phyloP scores from a whole-genome alignment of 768 basidiomycete species.

The Tulasnella calospora region DNA sequence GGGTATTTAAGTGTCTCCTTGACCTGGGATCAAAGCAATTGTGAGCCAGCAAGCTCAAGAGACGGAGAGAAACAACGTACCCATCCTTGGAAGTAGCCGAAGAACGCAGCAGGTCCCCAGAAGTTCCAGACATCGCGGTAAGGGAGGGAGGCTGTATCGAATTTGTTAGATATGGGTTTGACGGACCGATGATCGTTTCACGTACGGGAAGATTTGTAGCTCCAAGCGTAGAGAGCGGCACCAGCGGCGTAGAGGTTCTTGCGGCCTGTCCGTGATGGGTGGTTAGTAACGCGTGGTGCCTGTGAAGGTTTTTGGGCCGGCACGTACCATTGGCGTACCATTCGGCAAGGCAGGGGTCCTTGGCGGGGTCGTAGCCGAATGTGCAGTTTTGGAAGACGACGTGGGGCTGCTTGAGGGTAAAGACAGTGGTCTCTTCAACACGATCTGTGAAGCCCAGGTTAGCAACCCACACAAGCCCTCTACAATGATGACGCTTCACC shows the following conservation, averaged over 20 bases:
- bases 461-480: background rate
- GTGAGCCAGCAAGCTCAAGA: background rate
- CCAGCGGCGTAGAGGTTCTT: slow-evolving; percentile 20
- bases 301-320: background rate
- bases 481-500: background rate
- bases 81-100: background rate
- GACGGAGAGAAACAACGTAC: background rate
- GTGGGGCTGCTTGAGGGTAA: background rate
- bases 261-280: background rate
- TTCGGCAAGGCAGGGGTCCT: slow-evolving; percentile 13
- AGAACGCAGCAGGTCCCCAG: slow-evolving; percentile 13
- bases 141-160: background rate
- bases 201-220: background rate
- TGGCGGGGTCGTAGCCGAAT: background rate
- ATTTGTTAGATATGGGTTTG: too few species aligned
- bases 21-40: background rate
- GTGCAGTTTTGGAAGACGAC: slow-evolving; percentile 16
- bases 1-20: too few species aligned
- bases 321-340: background rate
- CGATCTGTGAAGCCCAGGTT: background rate
- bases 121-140: slow-evolving; percentile 14
- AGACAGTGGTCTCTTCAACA: slow-evolving; percentile 18
- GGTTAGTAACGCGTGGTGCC: background rate
- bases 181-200: background rate
- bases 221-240: slow-evolving; percentile 16